Evolutionary conservation across 2,329 filamentous ascomycete species (phyloP), one percentile per base, ranked within the genome.

Genomic region (Clonostachys rhizophaga): DNA sequence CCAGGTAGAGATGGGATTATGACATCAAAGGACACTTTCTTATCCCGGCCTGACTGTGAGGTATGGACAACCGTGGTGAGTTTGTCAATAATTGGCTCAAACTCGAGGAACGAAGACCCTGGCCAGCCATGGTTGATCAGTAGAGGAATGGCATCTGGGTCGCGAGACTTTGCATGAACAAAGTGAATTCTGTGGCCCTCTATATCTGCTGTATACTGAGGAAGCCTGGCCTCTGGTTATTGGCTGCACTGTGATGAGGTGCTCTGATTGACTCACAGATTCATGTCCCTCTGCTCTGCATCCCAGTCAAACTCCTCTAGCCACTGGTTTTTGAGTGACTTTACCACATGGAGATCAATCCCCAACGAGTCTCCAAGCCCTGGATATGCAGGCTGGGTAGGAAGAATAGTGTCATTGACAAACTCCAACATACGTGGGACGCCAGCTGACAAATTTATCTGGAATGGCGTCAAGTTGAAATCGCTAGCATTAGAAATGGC

Each of bases 51-150:
- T n/a, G 11, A 39, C 2, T 30, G 24, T 1, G 36, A 39, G 17
- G 14, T 39, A 3, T 8, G 17, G 36, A 53, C 18, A 0, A 63
- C 62, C 6, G 55, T 52, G 5, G 59, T 58, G 13, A 71, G 56
- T 3, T 52, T 50, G 8, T 62, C 57, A 34, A 71, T 54, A 30
- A 72, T 58, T 18, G 58, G 58, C n/a, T 53, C 49, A 6, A 64
- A 56, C 52, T 72, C 69, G 6, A 68, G 50, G 44, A 71, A 70
- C 6, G 54, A 53, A 5, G 60, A 66, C 0, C 68, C 67, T 2
- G 69, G 68, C 69, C 69, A 72, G 40, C 69, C 69, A 53, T 73
- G 69, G 12, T 67, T 45, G 44, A 72, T 67, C 1, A 72, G 50
- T 11, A 72, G 55, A 2, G 70, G 69, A 18, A 70, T 62, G 8